These are phyloP conservation scores for Hypoxylon sp. DNA, from an alignment of 2,329 filamentous ascomycete genomes.

Conservation along the genomic window DNA sequence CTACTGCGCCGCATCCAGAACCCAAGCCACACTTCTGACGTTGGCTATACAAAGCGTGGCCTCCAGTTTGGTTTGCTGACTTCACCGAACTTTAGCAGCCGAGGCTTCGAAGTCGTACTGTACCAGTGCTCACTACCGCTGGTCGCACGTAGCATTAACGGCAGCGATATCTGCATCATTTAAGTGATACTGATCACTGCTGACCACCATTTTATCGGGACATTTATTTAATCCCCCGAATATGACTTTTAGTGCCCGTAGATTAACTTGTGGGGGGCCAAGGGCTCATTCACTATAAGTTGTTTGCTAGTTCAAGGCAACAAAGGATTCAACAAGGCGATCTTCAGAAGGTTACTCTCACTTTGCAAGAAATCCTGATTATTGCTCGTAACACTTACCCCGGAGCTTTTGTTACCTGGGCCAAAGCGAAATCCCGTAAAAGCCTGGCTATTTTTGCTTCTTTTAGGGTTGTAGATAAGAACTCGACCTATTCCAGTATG, in stretches of 20 bases:
- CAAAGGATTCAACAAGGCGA: neutral
- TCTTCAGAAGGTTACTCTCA: neutral
- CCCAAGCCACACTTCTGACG: slow-evolving; percentile 17
- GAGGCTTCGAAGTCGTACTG: slow-evolving; percentile 1
- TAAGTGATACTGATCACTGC: neutral
- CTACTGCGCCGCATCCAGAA: slow-evolving; percentile 11
- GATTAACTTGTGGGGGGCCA: neutral
- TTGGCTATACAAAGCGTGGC: slow-evolving; percentile 1
- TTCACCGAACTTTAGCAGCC: neutral
- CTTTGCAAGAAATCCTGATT: neutral
- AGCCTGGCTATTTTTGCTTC: neutral
- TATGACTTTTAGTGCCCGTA: neutral
- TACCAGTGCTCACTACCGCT: neutral
- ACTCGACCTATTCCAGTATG: neutral
- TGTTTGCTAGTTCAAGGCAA: neutral
- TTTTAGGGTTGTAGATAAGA: neutral
- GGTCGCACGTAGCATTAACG: slow-evolving; percentile 6
- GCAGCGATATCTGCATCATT: slow-evolving; percentile 3
- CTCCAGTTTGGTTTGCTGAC: slow-evolving; percentile 1
- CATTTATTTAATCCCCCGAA: slow-evolving; percentile 1
- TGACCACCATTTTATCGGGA: neutral
- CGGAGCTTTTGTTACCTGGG: neutral
- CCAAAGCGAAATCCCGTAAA: neutral
- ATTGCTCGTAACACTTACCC: neutral
- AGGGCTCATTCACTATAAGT: neutral